phyloP scores from a whole-genome alignment of 1,284 basidiomycete genomes.

The Vanrija sp. region DNA sequence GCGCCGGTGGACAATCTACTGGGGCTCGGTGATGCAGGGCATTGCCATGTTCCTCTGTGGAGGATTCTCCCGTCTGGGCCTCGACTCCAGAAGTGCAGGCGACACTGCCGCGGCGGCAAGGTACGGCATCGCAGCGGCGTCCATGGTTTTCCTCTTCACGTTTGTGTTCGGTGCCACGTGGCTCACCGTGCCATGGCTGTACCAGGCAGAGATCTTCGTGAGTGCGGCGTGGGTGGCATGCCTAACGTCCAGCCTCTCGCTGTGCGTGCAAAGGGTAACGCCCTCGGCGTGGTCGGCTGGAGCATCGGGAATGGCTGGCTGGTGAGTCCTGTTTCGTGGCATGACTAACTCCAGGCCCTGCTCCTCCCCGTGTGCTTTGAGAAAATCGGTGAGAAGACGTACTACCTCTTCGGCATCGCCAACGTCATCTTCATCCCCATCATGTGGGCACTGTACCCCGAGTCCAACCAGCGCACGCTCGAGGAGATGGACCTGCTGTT shows the following conservation, averaged over 20 bases:
- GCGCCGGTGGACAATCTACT: slow-evolving; percentile 29
- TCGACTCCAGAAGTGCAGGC: slow-evolving; percentile 15
- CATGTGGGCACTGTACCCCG: slow-evolving; percentile 34
- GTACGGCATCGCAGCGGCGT: slow-evolving; percentile 25
- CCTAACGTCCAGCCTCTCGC: slow-evolving; percentile 15
- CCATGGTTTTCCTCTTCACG: slow-evolving; percentile 32
- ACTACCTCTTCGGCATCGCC: slow-evolving; percentile 15
- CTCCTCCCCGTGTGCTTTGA: slow-evolving; percentile 27
- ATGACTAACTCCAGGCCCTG: slow-evolving; percentile 1
- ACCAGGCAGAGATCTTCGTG: slow-evolving; percentile 36
- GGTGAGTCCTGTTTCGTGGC: slow-evolving; percentile 2
- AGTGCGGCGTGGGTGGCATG: no score
- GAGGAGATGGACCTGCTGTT: slow-evolving; percentile 28
- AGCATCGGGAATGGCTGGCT: slow-evolving; percentile 35
- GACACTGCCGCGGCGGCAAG: slow-evolving; percentile 11
- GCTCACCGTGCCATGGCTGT: slow-evolving; percentile 37
- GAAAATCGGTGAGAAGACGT: slow-evolving; percentile 27
- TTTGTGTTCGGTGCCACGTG: slow-evolving; percentile 33
- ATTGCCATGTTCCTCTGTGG: slow-evolving; percentile 47
- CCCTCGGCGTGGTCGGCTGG: slow-evolving; percentile 37
- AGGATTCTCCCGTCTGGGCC: slow-evolving; percentile 23
- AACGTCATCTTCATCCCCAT: slow-evolving; percentile 23
- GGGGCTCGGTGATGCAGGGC: slow-evolving; percentile 25
- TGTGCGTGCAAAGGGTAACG: slow-evolving; percentile 34
- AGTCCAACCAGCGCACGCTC: slow-evolving; percentile 28